Conservation (phyloP, 345 rosid genomes). For the Firmiana major region DNA sequence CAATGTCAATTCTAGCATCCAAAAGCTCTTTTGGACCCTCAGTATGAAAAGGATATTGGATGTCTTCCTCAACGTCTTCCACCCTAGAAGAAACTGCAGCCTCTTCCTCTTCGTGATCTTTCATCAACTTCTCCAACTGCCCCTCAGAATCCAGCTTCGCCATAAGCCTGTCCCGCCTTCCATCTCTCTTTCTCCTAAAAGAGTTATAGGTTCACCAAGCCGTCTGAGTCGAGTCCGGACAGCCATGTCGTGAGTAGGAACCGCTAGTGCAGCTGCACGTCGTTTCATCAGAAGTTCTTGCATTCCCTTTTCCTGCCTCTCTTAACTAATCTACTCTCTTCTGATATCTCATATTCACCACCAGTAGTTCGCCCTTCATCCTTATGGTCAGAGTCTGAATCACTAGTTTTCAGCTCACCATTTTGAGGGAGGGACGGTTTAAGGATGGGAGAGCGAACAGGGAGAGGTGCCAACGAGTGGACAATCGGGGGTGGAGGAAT, state of each 20-base stretch:
- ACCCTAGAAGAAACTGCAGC: slow-evolving; percentile 42
- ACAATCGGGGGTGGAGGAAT: slow-evolving; percentile 43
- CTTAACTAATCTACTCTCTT: slow-evolving; percentile 58
- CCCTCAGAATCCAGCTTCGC: slow-evolving; percentile 80
- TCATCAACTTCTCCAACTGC: slow-evolving; percentile 74
- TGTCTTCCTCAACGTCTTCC: slow-evolving; percentile 63
- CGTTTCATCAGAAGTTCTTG: slow-evolving; percentile 81
- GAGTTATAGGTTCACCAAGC: slow-evolving; percentile 86
- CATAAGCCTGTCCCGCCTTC: slow-evolving; percentile 94
- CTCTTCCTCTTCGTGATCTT: slow-evolving; percentile 83
- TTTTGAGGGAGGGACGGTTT: slow-evolving; percentile 55
- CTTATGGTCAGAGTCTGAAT: slow-evolving; percentile 60
- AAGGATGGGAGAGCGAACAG: slow-evolving; percentile 40
- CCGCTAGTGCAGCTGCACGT: slow-evolving; percentile 88
- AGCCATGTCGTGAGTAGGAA: slow-evolving; percentile 90
- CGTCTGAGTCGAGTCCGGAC: slow-evolving; percentile 83
- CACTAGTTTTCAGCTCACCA: slow-evolving; percentile 52
- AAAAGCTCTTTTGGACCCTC: slow-evolving; percentile 71
- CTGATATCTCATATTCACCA: slow-evolving; percentile 61
- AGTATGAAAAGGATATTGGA: slow-evolving; percentile 75
- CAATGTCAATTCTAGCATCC: slow-evolving; percentile 71
- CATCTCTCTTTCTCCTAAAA: slow-evolving; percentile 96
- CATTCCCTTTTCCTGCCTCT: slow-evolving; percentile 82
- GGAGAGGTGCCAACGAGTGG: slow-evolving; percentile 53
- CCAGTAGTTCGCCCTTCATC: slow-evolving; percentile 22